A percentile compares a stretch with the other conserved stretches of the same genome.
phyloP scores from a whole-genome alignment of 257 asterid species.

The Ilex asprella region DNA sequence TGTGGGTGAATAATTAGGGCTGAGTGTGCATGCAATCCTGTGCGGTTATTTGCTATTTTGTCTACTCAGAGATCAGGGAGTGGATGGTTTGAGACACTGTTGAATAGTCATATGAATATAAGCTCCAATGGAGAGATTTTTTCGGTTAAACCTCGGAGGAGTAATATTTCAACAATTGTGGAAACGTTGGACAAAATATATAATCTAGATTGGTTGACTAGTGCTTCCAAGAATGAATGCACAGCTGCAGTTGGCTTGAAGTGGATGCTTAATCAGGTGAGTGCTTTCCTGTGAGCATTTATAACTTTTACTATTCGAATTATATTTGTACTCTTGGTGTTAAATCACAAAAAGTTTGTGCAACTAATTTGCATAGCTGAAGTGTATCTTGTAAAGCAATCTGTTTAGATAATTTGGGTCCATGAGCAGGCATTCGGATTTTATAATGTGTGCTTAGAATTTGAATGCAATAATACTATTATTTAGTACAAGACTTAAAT shows the following conservation, averaged over 20 bases:
- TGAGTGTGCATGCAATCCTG: slow-evolving; percentile 83
- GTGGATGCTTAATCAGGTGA: slow-evolving; percentile 96
- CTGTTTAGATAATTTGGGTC: no score
- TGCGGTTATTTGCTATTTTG: slow-evolving; percentile 69
- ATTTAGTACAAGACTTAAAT: no score
- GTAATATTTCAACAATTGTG: slow-evolving; percentile 52
- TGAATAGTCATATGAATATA: slow-evolving; percentile 76
- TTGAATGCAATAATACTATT: no score
- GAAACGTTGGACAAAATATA: slow-evolving; percentile 78
- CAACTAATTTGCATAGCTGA: no score
- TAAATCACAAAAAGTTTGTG: no score
- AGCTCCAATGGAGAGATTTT: slow-evolving; percentile 94
- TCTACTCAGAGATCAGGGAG: slow-evolving; percentile 95
- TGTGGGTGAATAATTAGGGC: slow-evolving; percentile 40
- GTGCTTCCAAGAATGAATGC: slow-evolving; percentile 97
- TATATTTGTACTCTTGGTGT: no score
- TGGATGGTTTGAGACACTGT: slow-evolving; percentile 90
- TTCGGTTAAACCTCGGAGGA: slow-evolving; percentile 69
- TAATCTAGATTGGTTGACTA: slow-evolving; percentile 74
- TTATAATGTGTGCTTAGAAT: no score
- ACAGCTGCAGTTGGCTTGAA: slow-evolving; percentile 96
- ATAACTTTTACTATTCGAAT: no score
- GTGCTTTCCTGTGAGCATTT: slow-evolving; percentile 3
- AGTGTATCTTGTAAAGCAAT: no score
- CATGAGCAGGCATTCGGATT: no score